phyloP scores from a whole-genome alignment of 768 basidiomycete genomes.

The Boletus speciosus region DNA sequence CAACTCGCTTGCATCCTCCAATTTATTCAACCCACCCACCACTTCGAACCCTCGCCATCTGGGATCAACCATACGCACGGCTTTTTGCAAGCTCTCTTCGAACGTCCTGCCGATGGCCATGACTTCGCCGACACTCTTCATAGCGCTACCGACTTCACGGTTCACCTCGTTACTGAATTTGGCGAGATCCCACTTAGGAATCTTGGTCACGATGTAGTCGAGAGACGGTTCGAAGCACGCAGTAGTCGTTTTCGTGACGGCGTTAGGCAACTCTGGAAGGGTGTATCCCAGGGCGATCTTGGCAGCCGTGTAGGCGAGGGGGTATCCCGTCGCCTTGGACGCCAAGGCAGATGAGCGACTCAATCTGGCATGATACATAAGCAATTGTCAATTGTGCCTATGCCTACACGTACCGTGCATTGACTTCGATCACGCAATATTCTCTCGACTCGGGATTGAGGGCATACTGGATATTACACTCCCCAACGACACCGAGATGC shows the following conservation, averaged over 20 bases:
- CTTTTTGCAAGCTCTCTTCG: conserved; percentile 97
- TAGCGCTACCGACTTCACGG: conserved; percentile 91
- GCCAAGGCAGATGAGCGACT: conserved; percentile 93
- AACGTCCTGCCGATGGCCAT: conserved; percentile 99
- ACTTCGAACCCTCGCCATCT: conserved; percentile 96
- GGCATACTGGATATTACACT: conserved; percentile 98
- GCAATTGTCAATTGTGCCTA: not conserved
- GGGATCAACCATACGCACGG: conserved; percentile 96
- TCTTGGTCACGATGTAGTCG: conserved; percentile 99
- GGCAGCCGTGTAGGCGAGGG: conserved; percentile 97
- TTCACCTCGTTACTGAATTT: conserved; percentile 95
- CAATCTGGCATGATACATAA: conserved; percentile 38
- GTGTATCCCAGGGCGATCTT: conserved; percentile 98
- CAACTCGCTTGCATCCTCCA: conserved; percentile 64
- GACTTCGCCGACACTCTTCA: conserved; percentile 99
- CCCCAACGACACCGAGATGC: conserved; percentile 87
- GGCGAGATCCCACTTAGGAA: conserved; percentile 98
- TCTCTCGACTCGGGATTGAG: conserved; percentile 89
- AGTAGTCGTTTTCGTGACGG: conserved; percentile 98
- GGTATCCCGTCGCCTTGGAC: conserved; percentile 98
- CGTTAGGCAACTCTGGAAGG: conserved; percentile 95
- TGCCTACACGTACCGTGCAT: conserved; percentile 60
- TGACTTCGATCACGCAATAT: conserved; percentile 98
- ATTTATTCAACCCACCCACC: conserved; percentile 82
- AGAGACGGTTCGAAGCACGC: conserved; percentile 99